Evolutionary conservation across 306 rosid genomes (phyloP).

Genomic region (Inga leiocalycina): DNA sequence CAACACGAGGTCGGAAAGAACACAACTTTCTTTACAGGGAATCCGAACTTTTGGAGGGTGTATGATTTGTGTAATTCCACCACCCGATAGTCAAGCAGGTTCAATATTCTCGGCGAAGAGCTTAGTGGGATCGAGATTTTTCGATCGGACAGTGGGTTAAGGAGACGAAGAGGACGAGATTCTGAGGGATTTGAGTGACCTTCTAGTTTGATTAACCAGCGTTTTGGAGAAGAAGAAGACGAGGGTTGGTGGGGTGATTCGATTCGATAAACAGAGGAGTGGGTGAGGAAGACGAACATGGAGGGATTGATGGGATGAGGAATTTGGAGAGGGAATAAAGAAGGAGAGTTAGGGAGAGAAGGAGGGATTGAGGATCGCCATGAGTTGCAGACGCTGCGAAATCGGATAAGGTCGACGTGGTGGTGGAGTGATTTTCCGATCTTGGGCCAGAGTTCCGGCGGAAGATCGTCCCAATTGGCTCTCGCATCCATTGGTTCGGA

Average conservation of each 20-base stretch:
- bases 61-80: constrained; percentile 49
- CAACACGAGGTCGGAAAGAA: constrained; percentile 45
- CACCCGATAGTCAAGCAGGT: constrained; percentile 36
- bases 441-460: constrained; percentile 50
- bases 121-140: constrained; percentile 11
- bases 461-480: constrained; percentile 55
- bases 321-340: constrained; percentile 36
- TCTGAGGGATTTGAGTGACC: constrained; percentile 16
- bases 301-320: constrained; percentile 26
- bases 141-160: constrained; percentile 45
- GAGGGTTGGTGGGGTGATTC: constrained; percentile 10
- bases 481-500: background rate
- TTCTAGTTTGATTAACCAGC: constrained; percentile 50
- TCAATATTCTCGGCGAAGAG: constrained; percentile 4
- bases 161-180: constrained; percentile 21
- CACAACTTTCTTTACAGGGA: constrained; percentile 44
- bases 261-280: constrained; percentile 42
- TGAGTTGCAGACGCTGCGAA: constrained; percentile 52
- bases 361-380: constrained; percentile 52
- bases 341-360: constrained; percentile 27
- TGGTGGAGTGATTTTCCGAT: constrained; percentile 46
- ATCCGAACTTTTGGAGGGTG: background rate
- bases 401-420: constrained; percentile 51
- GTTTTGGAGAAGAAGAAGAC: constrained; percentile 19
- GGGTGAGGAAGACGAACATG: background rate